phyloP scores from a whole-genome alignment of 2,329 filamentous ascomycete genomes.

The Aspergillus ochraceus region DNA sequence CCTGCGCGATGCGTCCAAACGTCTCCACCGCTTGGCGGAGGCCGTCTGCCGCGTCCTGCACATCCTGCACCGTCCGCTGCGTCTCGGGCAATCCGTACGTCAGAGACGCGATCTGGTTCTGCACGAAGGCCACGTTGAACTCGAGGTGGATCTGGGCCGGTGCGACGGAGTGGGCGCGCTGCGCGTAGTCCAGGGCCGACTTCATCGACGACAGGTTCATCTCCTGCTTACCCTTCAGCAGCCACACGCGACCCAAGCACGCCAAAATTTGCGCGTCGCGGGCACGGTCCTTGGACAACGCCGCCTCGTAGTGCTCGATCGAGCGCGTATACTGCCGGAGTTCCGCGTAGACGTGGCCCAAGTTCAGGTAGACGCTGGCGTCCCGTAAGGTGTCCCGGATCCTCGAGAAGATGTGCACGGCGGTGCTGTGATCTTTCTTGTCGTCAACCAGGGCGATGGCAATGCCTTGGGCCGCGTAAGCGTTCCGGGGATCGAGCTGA shows the following conservation, averaged over 20 bases:
- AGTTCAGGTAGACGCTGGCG: conserved; percentile 83
- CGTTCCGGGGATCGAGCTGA: conserved; percentile 91
- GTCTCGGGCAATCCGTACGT: conserved; percentile 74
- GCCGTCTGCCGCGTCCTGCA: conserved; percentile 76
- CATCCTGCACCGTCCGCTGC: conserved; percentile 74
- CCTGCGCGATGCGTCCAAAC: conserved; percentile 60
- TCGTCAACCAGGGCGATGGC: conserved; percentile 94
- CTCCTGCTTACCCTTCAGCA: conserved; percentile 73
- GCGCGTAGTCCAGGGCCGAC: conserved; percentile 63
- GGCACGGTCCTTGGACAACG: conserved; percentile 74
- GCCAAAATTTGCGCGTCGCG: conserved; percentile 78
- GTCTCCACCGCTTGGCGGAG: conserved; percentile 81
- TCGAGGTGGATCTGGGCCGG: conserved; percentile 87
- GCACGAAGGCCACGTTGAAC: conserved; percentile 97
- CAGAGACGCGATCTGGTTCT: conserved; percentile 85
- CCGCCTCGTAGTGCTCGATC: conserved; percentile 90
- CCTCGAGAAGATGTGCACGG: conserved; percentile 84
- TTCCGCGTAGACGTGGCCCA: conserved; percentile 91
- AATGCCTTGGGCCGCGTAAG: conserved; percentile 92
- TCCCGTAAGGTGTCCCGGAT: conserved; percentile 89
- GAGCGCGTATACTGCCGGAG: conserved; percentile 86
- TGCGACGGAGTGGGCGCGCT: conserved; percentile 69
- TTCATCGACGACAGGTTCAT: conserved; percentile 63
- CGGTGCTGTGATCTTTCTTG: conserved; percentile 80
- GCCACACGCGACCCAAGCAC: conserved; percentile 84